Conservation (phyloP, 164 flowering plant species). For the Vitis cinerea region DNA sequence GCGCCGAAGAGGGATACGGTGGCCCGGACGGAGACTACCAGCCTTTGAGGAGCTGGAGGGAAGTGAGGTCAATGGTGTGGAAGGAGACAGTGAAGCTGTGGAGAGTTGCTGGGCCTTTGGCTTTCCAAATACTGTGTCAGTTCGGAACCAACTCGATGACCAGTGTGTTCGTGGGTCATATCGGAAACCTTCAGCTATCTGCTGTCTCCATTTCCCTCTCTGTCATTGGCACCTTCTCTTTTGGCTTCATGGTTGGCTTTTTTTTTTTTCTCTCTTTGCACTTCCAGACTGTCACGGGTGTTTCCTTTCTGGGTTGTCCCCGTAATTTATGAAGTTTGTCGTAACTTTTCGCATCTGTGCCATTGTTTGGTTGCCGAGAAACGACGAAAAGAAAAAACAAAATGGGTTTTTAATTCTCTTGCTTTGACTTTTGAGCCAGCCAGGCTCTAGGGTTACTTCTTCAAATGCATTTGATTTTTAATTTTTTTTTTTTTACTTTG, state of each 20-base stretch:
- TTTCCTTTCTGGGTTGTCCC: no score
- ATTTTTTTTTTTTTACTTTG: no score
- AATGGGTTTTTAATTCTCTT: no score
- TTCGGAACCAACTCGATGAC: conserved; percentile 40
- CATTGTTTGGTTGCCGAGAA: no score
- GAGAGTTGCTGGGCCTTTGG: conserved; percentile 48
- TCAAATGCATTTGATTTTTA: no score
- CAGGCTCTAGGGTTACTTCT: no score
- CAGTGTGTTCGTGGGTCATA: conserved; percentile 51
- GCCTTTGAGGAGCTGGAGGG: conserved; percentile 25
- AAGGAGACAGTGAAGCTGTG: conserved; percentile 46
- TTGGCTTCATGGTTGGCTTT: conserved; percentile 47
- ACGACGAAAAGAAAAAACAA: no score
- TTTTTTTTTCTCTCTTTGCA: no score
- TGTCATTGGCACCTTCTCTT: conserved; percentile 53
- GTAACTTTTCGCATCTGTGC: no score
- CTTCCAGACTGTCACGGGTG: neutral
- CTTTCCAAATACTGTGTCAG: conserved; percentile 37
- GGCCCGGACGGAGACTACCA: conserved; percentile 33
- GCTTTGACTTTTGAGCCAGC: no score
- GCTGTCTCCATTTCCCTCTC: conserved; percentile 41
- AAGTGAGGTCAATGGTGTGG: conserved; percentile 31
- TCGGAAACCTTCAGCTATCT: conserved; percentile 52
- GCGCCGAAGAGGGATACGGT: neutral
- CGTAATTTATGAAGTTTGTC: no score